These are phyloP conservation scores for Aquilaria malaccensis DNA, from an alignment of 345 rosid species.

Conservation along the genomic window DNA sequence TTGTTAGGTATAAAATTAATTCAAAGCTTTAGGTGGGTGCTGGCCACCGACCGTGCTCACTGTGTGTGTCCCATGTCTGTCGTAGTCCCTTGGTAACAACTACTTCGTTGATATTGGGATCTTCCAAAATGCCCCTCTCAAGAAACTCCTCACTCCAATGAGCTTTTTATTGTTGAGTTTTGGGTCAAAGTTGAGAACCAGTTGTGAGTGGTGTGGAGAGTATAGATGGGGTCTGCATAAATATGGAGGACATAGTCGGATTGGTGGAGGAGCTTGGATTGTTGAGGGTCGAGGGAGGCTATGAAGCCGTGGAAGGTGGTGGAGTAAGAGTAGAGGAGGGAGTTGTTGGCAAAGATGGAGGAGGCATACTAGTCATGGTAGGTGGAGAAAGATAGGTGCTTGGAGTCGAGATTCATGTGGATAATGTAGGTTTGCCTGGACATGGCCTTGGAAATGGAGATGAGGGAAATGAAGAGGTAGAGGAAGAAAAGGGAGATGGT, in stretches of 20 bases:
- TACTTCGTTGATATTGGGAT: slow-evolving; percentile 26
- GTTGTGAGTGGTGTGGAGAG: slow-evolving; percentile 76
- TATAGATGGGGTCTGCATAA: slow-evolving; percentile 59
- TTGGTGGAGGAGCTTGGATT: slow-evolving; percentile 42
- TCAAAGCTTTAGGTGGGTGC: slow-evolving; percentile 21
- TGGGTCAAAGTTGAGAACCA: slow-evolving; percentile 56
- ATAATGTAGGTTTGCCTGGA: slow-evolving; percentile 53
- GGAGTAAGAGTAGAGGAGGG: slow-evolving; percentile 63
- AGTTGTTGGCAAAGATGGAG: slow-evolving; percentile 27
- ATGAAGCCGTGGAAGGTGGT: slow-evolving; percentile 66
- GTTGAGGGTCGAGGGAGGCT: slow-evolving; percentile 44
- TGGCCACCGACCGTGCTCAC: slow-evolving; percentile 80
- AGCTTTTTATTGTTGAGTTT: slow-evolving; percentile 67
- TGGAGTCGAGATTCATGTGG: slow-evolving; percentile 47
- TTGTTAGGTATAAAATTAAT: no score
- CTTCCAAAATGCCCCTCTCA: slow-evolving; percentile 31
- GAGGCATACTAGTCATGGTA: slow-evolving; percentile 65
- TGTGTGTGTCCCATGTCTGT: slow-evolving; percentile 92
- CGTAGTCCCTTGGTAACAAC: slow-evolving; percentile 61
- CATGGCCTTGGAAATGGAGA: background rate
- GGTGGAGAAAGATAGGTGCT: slow-evolving; percentile 38
- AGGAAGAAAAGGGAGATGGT: slow-evolving; percentile 6
- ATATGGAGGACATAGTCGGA: slow-evolving; percentile 54
- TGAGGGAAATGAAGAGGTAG: slow-evolving; percentile 8
- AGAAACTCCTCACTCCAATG: slow-evolving; percentile 72